These are phyloP conservation scores for Kwoniella sp. DNA, from an alignment of 768 basidiomycete genomes.

Conservation along the genomic window DNA sequence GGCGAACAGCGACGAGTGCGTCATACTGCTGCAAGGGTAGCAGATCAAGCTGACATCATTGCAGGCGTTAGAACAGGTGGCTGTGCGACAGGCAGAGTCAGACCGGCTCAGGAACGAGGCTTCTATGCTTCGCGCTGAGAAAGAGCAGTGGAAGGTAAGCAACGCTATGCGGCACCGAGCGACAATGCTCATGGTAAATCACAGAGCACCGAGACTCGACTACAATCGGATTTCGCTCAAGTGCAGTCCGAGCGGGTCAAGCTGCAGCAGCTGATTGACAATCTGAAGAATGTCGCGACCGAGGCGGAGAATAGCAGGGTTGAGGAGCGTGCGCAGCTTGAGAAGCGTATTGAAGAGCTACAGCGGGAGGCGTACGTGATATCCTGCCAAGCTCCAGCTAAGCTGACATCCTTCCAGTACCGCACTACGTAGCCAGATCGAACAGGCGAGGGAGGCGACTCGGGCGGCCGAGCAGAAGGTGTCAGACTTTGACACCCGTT, in stretches of 20 bases:
- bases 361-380: conserved; percentile 68
- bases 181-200: neutral
- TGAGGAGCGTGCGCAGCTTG: conserved; percentile 75
- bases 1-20: conserved; percentile 29
- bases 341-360: conserved; percentile 70
- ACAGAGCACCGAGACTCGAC: conserved; percentile 71
- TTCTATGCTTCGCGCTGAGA: conserved; percentile 86
- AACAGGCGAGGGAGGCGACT: conserved; percentile 30
- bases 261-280: conserved; percentile 78
- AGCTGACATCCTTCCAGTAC: conserved; percentile 27
- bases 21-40: too few species aligned
- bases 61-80: conserved; percentile 65
- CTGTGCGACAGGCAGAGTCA: conserved; percentile 58
- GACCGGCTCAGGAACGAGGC: conserved; percentile 80
- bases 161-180: neutral
- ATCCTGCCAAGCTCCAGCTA: neutral
- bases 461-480: conserved; percentile 29
- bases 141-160: conserved; percentile 81
- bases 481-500: conserved; percentile 27
- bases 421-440: conserved; percentile 33
- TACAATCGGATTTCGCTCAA: conserved; percentile 78
- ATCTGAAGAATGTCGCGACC: conserved; percentile 83
- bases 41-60: too few species aligned
- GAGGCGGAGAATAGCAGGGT: conserved; percentile 78
- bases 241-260: conserved; percentile 76